Percentiles rank a stretch among this genome's conserved stretches.
These are phyloP conservation scores for Trichoderma parareesei DNA, from an alignment of 495 filamentous ascomycete species.

Conservation along the genomic window DNA sequence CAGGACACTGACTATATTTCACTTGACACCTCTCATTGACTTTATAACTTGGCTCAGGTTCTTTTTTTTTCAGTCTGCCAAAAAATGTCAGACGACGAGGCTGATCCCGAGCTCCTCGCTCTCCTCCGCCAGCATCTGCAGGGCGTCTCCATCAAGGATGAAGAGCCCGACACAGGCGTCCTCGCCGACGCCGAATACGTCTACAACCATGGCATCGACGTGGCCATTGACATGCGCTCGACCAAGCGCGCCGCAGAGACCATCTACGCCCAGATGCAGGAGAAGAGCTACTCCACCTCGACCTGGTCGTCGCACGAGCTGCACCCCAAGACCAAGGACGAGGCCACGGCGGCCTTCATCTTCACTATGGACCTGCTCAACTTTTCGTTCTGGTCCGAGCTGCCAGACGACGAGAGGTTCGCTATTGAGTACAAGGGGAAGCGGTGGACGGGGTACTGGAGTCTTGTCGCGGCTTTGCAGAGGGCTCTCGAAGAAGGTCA, in stretches of 20 bases:
- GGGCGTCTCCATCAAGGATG: conserved; percentile 36
- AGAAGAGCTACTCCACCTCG: conserved; percentile 72
- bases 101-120: conserved; percentile 78
- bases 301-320: conserved; percentile 84
- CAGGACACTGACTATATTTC: too few species aligned
- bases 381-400: conserved; percentile 90
- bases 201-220: conserved; percentile 88
- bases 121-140: conserved; percentile 76
- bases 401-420: conserved; percentile 56
- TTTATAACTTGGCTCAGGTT: neutral
- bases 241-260: conserved; percentile 71
- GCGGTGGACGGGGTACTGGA: conserved; percentile 92
- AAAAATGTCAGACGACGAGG: conserved; percentile 80
- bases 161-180: conserved; percentile 68
- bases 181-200: conserved; percentile 76
- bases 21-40: neutral
- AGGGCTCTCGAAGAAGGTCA: conserved; percentile 83
- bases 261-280: conserved; percentile 74
- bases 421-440: conserved; percentile 70
- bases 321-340: conserved; percentile 75
- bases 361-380: conserved; percentile 96
- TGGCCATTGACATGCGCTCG: conserved; percentile 68
- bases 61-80: neutral
- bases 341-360: conserved; percentile 76
- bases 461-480: conserved; percentile 76